Percentiles rank a stretch among this genome's conserved stretches.
Evolutionary conservation across 768 basidiomycete genomes (phyloP).

Genomic region (Collybia sp.): DNA sequence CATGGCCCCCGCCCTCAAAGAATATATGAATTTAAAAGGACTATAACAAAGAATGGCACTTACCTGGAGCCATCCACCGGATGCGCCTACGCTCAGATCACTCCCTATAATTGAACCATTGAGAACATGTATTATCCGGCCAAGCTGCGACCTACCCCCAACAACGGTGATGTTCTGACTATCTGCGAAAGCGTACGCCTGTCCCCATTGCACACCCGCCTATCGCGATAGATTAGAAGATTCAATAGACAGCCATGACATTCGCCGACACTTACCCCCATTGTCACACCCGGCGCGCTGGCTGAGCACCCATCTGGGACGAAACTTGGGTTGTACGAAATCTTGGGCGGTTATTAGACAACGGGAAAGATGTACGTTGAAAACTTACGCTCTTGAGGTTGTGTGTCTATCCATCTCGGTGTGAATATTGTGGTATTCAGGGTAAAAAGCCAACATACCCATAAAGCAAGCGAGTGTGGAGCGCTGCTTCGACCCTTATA

Average conservation of each 20-base stretch:
- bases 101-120: conserved; percentile 15
- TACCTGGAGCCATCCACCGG: conserved; percentile 37
- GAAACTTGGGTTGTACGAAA: conserved; percentile 27
- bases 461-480: conserved; percentile 35
- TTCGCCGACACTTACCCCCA: conserved; percentile 25
- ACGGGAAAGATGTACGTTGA: not conserved
- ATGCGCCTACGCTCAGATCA: conserved; percentile 36
- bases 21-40: not conserved
- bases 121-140: not conserved
- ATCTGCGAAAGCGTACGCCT: conserved; percentile 40
- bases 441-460: conserved; percentile 25
- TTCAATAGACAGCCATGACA: not conserved
- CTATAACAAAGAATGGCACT: not conserved
- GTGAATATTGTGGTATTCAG: not conserved
- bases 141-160: conserved; percentile 23
- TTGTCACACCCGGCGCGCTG: conserved; percentile 24
- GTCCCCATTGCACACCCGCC: conserved; percentile 42
- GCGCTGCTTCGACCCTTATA: conserved; percentile 45
- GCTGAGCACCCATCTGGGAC: conserved; percentile 28
- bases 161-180: conserved; percentile 38
- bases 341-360: conserved; percentile 17
- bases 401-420: conserved; percentile 26
- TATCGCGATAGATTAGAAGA: conserved; percentile 7
- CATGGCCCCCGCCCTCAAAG: conserved; percentile 35
- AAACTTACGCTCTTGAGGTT: conserved; percentile 31